These are phyloP conservation scores for Juncus inflexus DNA, from an alignment of 176 grass and related monocot species.

Conservation along the genomic window DNA sequence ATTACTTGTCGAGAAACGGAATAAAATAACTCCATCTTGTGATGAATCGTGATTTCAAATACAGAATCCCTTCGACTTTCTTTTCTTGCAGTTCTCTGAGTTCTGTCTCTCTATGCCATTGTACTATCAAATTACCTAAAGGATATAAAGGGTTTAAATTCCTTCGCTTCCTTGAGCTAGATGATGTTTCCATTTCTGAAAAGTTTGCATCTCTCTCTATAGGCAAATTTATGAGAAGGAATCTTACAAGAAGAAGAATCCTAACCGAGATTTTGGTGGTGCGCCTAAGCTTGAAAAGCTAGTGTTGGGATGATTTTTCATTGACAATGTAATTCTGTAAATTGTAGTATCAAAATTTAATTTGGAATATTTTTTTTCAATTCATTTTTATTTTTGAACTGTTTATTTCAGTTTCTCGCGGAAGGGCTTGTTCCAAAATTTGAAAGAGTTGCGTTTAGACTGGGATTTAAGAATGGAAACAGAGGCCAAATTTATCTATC, in stretches of 20 bases:
- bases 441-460: too few relatives aligned
- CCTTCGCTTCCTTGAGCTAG: neutral
- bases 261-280: too few relatives aligned
- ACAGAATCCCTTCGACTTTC: constrained; percentile 4
- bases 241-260: too few relatives aligned
- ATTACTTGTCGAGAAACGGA: neutral
- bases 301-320: neutral
- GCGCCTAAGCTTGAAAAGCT: neutral
- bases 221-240: too few relatives aligned
- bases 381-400: too few relatives aligned
- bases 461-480: too few relatives aligned
- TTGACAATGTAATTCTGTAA: neutral
- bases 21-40: neutral
- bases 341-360: too few relatives aligned
- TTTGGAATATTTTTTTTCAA: too few relatives aligned
- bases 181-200: neutral
- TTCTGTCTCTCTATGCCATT: neutral
- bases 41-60: neutral
- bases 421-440: neutral
- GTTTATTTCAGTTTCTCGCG: neutral
- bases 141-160: constrained; percentile 6
- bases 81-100: neutral
- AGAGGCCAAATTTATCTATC: too few relatives aligned
- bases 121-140: constrained; percentile 5
- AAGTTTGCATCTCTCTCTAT: neutral